These are phyloP conservation scores for Alternaria triticimaculans DNA, from an alignment of 2,329 filamentous ascomycete genomes.

Conservation along the genomic window DNA sequence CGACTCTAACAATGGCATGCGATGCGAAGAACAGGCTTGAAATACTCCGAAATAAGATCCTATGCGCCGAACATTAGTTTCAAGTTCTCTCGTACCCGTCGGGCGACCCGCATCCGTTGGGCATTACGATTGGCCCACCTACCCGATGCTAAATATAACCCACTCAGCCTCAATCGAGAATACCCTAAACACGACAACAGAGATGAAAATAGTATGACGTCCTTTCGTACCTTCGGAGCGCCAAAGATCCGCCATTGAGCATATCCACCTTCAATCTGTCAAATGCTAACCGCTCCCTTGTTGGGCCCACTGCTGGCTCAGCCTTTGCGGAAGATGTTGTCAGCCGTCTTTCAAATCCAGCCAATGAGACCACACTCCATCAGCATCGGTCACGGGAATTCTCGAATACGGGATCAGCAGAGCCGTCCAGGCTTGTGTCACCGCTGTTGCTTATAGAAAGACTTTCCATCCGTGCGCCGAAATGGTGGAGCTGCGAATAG, in stretches of 20 bases:
- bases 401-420: conserved; percentile 5
- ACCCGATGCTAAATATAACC: conserved; percentile 26
- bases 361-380: conserved; percentile 10
- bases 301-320: conserved; percentile 8
- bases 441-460: conserved; percentile 8
- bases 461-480: background rate
- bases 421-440: conserved; percentile 13
- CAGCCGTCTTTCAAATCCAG: background rate
- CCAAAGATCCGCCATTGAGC: background rate
- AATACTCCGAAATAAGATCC: background rate
- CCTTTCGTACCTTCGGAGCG: background rate
- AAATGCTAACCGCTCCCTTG: background rate
- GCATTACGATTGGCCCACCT: conserved; percentile 12
- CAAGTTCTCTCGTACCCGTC: conserved; percentile 4
- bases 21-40: background rate
- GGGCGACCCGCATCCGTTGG: conserved; percentile 9
- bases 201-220: conserved; percentile 1
- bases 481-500: conserved; percentile 10
- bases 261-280: background rate
- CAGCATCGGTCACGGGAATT: conserved; percentile 12
- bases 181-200: conserved; percentile 6
- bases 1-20: background rate
- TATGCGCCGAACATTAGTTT: background rate
- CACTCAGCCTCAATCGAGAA: conserved; percentile 26
- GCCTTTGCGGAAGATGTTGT: background rate